Evolutionary conservation across 345 rosid species (phyloP), one percentile per base, ranked within the genome.

Genomic region (Moricandia arvensis): DNA sequence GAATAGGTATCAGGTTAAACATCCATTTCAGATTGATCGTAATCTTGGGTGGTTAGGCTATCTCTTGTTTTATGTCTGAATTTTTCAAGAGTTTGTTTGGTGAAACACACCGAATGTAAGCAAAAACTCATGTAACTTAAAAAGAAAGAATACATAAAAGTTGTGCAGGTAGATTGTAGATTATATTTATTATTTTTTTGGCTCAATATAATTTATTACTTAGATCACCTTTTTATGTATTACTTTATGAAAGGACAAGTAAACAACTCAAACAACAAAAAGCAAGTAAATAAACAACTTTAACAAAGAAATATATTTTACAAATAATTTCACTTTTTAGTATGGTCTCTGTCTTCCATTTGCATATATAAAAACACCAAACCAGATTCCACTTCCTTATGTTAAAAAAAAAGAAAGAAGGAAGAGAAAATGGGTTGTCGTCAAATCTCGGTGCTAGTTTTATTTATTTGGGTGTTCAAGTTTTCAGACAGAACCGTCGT

Each of bases 361-460:
- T 68, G 51, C 62, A 6, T 38, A 45, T 59, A 43, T 63, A 55
- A 34, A 47, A 15, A 57, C 59, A 77, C 38, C 51, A 47, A 43
- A 34, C 35, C 72, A 58, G 76, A 71, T 71, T 45, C 30, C 71
- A 65, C 62, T 54, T 57, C 58, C 53, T 78, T 49, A 71, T 13
- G 29, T 16, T 21, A 21, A 29, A 24, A 49, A 3, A 15, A 43
- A 1, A n/a, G n/a, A n/a, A 47, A 49, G 1, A 21, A 54, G 37
- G 41, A 21, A 59, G 57, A 78, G 16, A 60, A 63, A 86, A 47
- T 86, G 90, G 86, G 66, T 82, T 75, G 67, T 69, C 67, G 18
- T 9, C 80, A 61, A 72, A 67, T 65, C 73, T 67, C 65, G 80
- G 3, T 43, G 7, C 71, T 68, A 79, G 79, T 85, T 64, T 60